Conservation (phyloP, 1,139 yeast genomes). For the Debaryomycetaceae sp. region DNA sequence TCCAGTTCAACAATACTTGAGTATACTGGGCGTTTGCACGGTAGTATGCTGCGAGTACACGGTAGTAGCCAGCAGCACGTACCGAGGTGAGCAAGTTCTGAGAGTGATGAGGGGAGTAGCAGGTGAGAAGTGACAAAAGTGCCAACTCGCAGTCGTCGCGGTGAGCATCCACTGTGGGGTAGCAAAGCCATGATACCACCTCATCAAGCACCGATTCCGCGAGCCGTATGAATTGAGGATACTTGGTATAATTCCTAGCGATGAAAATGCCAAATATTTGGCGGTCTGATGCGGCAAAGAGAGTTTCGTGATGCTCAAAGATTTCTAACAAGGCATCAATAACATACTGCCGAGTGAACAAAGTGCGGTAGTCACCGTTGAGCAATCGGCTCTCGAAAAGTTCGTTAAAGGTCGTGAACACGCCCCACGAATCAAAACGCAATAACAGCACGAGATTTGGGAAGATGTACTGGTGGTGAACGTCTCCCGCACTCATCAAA, state of each 20-base stretch:
- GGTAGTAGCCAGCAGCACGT: conserved; percentile 40
- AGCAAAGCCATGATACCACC: conserved; percentile 42
- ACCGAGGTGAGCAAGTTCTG: conserved; percentile 39
- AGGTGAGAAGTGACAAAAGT: conserved; percentile 53
- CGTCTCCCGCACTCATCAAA: conserved; percentile 27
- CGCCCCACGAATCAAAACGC: conserved; percentile 40
- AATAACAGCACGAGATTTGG: conserved; percentile 48
- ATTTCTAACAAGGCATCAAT: conserved; percentile 54
- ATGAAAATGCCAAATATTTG: too few species aligned
- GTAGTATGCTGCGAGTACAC: conserved; percentile 50
- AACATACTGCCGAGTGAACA: conserved; percentile 49
- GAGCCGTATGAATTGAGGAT: conserved; percentile 62
- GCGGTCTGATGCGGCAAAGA: too few species aligned
- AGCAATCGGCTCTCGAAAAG: conserved; percentile 65
- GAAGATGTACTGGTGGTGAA: conserved; percentile 30
- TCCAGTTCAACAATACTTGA: conserved; percentile 34
- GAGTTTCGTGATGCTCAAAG: conserved; percentile 24
- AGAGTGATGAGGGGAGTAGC: conserved; percentile 46
- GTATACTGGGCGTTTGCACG: conserved; percentile 40
- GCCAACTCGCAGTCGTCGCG: conserved; percentile 70
- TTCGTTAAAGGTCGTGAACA: conserved; percentile 60
- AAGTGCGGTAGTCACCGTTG: conserved; percentile 31
- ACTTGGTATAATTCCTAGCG: conserved; percentile 70
- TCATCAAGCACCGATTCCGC: conserved; percentile 45
- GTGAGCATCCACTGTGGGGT: conserved; percentile 10